Evolutionary conservation across 2,329 filamentous ascomycete genomes (phyloP).

Genomic region (Lithohypha guttulata): DNA sequence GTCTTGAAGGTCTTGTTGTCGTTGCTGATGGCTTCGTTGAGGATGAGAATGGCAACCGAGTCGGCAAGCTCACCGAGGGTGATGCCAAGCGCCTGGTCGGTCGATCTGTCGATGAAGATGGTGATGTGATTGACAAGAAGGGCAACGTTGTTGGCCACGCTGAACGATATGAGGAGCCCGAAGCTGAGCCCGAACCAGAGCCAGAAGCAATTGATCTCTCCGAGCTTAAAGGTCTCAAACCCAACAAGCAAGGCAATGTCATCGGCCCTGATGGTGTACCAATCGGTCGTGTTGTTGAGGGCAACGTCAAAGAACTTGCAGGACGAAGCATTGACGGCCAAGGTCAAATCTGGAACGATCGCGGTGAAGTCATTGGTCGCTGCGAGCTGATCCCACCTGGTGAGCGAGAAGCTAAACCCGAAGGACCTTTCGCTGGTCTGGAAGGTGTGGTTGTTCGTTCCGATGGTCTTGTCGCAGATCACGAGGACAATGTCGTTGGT

Average conservation of each 20-base stretch:
- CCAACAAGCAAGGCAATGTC: conserved; percentile 50
- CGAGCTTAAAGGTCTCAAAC: conserved; percentile 41
- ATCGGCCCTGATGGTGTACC: conserved; percentile 44
- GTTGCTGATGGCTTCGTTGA: conserved; percentile 39
- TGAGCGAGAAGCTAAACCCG: conserved; percentile 44
- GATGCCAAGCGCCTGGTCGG: conserved; percentile 50
- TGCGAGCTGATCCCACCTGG: conserved; percentile 48
- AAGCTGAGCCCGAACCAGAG: conserved; percentile 35
- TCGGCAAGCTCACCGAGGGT: conserved; percentile 46
- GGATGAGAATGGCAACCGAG: conserved; percentile 37
- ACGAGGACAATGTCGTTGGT: conserved; percentile 68
- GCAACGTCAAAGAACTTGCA: conserved; percentile 45
- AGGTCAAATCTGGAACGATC: conserved; percentile 46
- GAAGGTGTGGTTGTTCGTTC: conserved; percentile 47
- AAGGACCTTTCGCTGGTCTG: conserved; percentile 48
- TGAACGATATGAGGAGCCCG: conserved; percentile 40
- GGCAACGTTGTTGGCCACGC: conserved; percentile 53
- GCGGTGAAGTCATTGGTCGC: conserved; percentile 46
- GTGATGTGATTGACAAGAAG: conserved; percentile 51
- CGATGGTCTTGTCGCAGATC: conserved; percentile 56
- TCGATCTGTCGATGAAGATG: conserved; percentile 50
- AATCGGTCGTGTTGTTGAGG: conserved; percentile 46
- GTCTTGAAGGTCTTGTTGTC: conserved; percentile 37
- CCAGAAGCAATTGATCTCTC: conserved; percentile 40
- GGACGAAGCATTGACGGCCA: conserved; percentile 46